Conservation (phyloP, 331 rosid genomes). For the Rhamnella rubrinervis region DNA sequence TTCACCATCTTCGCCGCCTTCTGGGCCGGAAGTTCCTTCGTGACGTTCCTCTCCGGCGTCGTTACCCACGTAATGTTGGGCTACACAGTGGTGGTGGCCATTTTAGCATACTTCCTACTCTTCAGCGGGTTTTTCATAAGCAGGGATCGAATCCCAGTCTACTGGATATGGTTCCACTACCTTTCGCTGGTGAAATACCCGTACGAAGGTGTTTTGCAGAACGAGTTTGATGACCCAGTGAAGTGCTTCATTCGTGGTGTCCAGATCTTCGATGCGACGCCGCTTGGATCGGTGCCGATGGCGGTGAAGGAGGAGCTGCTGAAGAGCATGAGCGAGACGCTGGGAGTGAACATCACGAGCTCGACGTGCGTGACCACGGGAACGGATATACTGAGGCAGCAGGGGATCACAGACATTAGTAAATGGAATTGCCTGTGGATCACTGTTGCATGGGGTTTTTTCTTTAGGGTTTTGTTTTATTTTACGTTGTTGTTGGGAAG, state of each 20-base stretch:
- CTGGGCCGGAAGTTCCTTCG: constrained; percentile 69
- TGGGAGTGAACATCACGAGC: constrained; percentile 45
- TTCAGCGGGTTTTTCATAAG: constrained; percentile 67
- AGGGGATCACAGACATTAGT: constrained; percentile 48
- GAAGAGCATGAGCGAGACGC: constrained; percentile 44
- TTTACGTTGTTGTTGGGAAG: constrained; percentile 45
- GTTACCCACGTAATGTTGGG: constrained; percentile 64
- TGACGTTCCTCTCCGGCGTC: constrained; percentile 56
- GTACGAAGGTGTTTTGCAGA: constrained; percentile 52
- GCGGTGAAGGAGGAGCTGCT: constrained; percentile 38
- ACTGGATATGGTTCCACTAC: constrained; percentile 72
- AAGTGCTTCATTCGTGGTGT: constrained; percentile 51
- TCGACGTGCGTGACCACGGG: constrained; percentile 57
- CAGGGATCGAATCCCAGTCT: constrained; percentile 51
- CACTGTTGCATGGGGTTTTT: constrained; percentile 56
- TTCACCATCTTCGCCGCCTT: constrained; percentile 34
- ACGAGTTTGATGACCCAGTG: constrained; percentile 40
- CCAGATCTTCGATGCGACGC: constrained; percentile 58
- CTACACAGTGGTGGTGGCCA: constrained; percentile 57
- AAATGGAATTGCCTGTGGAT: constrained; percentile 67
- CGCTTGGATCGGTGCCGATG: constrained; percentile 43
- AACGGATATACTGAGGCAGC: constrained; percentile 40
- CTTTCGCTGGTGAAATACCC: constrained; percentile 61
- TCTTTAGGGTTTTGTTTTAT: constrained; percentile 56
- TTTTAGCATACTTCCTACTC: constrained; percentile 57